These are phyloP conservation scores for Neofusicoccum parvum DNA, from an alignment of 2,329 filamentous ascomycete genomes.

Conservation along the genomic window DNA sequence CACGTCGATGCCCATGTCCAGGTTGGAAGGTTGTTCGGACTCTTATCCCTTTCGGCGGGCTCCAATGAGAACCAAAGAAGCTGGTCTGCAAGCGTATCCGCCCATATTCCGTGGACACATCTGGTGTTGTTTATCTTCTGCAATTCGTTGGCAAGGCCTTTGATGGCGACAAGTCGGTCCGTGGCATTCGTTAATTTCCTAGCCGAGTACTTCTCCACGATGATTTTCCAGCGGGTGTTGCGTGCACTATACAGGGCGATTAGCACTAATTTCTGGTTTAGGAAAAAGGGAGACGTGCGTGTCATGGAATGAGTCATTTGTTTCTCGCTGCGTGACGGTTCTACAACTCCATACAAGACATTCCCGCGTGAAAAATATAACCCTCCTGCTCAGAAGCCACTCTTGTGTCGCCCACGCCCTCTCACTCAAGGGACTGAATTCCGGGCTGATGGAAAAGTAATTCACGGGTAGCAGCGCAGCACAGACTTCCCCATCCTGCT, in stretches of 20 bases:
- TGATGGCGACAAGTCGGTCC: slow-evolving; percentile 29
- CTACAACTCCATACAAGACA: slow-evolving; percentile 30
- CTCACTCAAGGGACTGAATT: slow-evolving; percentile 24
- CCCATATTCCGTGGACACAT: slow-evolving; percentile 27
- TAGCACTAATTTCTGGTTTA: background rate
- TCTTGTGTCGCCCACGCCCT: slow-evolving; percentile 19
- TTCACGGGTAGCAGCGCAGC: slow-evolving; percentile 24
- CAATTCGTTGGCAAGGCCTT: slow-evolving; percentile 23
- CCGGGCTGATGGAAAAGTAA: slow-evolving; percentile 25
- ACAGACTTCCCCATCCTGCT: slow-evolving; percentile 24
- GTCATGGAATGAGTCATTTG: slow-evolving; percentile 27
- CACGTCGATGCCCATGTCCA: slow-evolving; percentile 30
- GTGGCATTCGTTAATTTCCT: slow-evolving; percentile 24
- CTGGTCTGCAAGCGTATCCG: slow-evolving; percentile 28
- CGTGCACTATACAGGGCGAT: slow-evolving; percentile 17
- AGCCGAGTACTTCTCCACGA: slow-evolving; percentile 29
- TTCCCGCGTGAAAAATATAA: slow-evolving; percentile 28
- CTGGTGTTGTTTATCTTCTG: slow-evolving; percentile 23
- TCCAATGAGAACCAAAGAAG: slow-evolving; percentile 27
- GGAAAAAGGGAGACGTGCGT: slow-evolving; percentile 1
- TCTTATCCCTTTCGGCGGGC: slow-evolving; percentile 23
- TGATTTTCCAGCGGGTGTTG: slow-evolving; percentile 29
- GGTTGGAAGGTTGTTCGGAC: slow-evolving; percentile 24
- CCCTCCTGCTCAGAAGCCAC: slow-evolving; percentile 7
- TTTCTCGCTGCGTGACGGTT: slow-evolving; percentile 28